phyloP scores from a whole-genome alignment of 2,329 filamentous ascomycete species.

The Myriosclerotinia curreyana region DNA sequence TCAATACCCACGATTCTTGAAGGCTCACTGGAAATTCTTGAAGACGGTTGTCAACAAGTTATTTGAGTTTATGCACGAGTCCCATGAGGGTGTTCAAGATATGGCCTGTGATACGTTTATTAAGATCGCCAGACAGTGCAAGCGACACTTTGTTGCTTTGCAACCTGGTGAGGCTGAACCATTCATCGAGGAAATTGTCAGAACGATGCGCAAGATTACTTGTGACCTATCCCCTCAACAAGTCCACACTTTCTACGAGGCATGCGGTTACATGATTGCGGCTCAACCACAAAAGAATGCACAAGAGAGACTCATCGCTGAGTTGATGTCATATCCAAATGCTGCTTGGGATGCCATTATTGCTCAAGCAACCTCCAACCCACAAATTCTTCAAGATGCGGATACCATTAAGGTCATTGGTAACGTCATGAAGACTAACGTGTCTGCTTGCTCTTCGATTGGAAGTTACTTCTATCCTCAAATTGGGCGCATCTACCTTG shows the following conservation, averaged over 20 bases:
- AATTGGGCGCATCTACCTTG: conserved; percentile 94
- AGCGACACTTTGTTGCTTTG: conserved; percentile 92
- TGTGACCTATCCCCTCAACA: conserved; percentile 93
- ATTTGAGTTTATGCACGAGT: conserved; percentile 99
- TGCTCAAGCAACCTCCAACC: conserved; percentile 77
- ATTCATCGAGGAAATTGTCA: conserved; percentile 98
- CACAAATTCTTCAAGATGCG: conserved; percentile 80
- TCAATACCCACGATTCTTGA: conserved; percentile 95
- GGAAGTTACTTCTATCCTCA: conserved; percentile 98
- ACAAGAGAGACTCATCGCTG: conserved; percentile 85
- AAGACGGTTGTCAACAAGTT: conserved; percentile 99
- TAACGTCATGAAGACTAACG: conserved; percentile 99
- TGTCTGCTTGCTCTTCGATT: conserved; percentile 95
- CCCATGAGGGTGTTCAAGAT: conserved; percentile 97
- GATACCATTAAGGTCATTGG: conserved; percentile 98
- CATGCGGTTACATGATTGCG: conserved; percentile 98
- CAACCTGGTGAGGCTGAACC: conserved; percentile 93
- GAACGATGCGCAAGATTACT: conserved; percentile 93
- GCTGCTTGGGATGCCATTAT: conserved; percentile 96
- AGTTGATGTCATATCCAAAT: conserved; percentile 92
- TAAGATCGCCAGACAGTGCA: conserved; percentile 98
- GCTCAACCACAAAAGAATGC: conserved; percentile 93
- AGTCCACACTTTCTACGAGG: conserved; percentile 98
- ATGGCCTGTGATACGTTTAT: conserved; percentile 99
- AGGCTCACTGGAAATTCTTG: conserved; percentile 99